phyloP scores from a whole-genome alignment of 352 stramenopile species.

The Phytophthora citrophthora region DNA sequence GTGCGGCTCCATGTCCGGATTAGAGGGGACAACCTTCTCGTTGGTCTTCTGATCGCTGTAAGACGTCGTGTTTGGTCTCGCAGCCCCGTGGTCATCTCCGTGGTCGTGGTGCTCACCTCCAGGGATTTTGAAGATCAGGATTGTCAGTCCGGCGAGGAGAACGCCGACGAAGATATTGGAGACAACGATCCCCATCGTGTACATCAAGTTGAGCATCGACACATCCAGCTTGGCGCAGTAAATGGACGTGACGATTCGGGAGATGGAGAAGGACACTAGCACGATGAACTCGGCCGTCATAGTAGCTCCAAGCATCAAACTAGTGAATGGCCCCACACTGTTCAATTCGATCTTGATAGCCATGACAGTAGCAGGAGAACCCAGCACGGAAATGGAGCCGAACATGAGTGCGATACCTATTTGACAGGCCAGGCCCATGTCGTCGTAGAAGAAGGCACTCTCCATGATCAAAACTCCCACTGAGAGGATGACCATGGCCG shows the following conservation, averaged over 20 bases:
- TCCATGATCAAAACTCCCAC: conserved; percentile 33
- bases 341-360: conserved; percentile 81
- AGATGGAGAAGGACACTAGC: conserved; percentile 69
- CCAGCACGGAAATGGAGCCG: conserved; percentile 65
- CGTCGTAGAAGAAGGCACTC: conserved; percentile 58
- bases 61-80: conserved; percentile 4
- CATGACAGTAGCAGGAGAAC: conserved; percentile 69
- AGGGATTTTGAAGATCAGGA: conserved; percentile 69
- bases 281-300: conserved; percentile 80
- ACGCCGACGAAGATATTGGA: conserved; percentile 60
- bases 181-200: conserved; percentile 58
- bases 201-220: conserved; percentile 59
- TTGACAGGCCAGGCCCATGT: conserved; percentile 48
- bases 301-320: conserved; percentile 74
- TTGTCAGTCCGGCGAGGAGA: conserved; percentile 47
- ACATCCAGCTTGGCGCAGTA: conserved; percentile 68
- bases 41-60: conserved; percentile 35
- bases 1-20: conserved; percentile 50
- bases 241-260: conserved; percentile 66
- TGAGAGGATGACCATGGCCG: conserved; percentile 59
- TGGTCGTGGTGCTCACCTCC: conserved; percentile 27
- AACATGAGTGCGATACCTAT: conserved; percentile 74
- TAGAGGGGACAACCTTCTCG: conserved; percentile 16
- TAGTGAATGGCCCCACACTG: conserved; percentile 73
- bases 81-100: neutral